phyloP scores from a whole-genome alignment of 2,329 filamentous ascomycete species.

The Tothia fuscella region DNA sequence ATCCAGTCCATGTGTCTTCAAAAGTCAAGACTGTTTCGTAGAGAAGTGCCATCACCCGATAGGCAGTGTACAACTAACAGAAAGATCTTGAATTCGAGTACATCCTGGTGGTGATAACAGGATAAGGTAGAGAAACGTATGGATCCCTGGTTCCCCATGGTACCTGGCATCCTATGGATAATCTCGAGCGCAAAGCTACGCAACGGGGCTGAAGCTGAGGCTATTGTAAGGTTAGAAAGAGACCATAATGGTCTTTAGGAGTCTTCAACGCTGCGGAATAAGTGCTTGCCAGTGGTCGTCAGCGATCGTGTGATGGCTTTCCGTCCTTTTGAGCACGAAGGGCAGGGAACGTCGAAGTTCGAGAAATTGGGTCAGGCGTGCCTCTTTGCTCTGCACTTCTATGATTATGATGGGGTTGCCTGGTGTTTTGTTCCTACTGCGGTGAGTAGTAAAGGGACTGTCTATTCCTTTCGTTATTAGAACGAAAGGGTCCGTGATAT shows the following conservation, averaged over 20 bases:
- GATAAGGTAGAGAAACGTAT: conserved; percentile 64
- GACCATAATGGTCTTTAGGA: conserved; percentile 76
- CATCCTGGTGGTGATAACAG: conserved; percentile 57
- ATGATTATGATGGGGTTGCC: too few species aligned
- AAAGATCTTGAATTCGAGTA: conserved; percentile 77
- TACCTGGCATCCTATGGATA: conserved; percentile 82
- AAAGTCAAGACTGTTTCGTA: conserved; percentile 78
- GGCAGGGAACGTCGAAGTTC: too few species aligned
- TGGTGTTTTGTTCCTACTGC: too few species aligned
- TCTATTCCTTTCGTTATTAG: too few species aligned
- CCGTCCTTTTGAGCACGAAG: too few species aligned
- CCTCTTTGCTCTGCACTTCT: too few species aligned
- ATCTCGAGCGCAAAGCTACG: conserved; percentile 55
- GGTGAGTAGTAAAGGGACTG: too few species aligned
- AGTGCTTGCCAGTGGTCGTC: conserved; percentile 73
- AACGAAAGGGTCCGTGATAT: neutral
- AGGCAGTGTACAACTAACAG: conserved; percentile 86
- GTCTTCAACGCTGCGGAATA: conserved; percentile 67
- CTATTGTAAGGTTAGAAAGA: conserved; percentile 51
- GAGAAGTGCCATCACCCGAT: conserved; percentile 78
- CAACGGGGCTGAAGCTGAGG: conserved; percentile 62
- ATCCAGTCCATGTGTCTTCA: conserved; percentile 87
- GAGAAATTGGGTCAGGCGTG: too few species aligned
- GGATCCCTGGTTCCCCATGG: conserved; percentile 95
- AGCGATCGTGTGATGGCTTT: conserved; percentile 31